Conservation (phyloP, 2,329 filamentous ascomycete species). For the Helotiales sp. region DNA sequence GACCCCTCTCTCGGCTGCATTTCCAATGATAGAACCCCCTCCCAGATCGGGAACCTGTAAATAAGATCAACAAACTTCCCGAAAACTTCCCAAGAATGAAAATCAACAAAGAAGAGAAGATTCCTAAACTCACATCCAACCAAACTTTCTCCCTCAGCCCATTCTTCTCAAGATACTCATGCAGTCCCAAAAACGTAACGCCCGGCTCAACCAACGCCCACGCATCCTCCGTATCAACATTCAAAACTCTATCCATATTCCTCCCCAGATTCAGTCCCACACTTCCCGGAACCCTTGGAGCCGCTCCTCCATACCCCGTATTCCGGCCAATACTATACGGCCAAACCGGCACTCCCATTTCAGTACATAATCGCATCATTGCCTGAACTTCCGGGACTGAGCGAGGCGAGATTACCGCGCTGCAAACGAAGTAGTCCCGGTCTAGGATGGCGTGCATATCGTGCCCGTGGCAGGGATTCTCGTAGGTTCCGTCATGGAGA, state of each 20-base stretch:
- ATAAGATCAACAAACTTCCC: background rate
- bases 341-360: constrained; percentile 16
- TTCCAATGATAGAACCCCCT: constrained; percentile 53
- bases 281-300: constrained; percentile 56
- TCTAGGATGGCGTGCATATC: constrained; percentile 49
- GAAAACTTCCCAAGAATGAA: constrained; percentile 15
- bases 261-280: constrained; percentile 57
- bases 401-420: constrained; percentile 19
- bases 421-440: constrained; percentile 47
- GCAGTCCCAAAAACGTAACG: constrained; percentile 57
- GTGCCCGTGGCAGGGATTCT: constrained; percentile 36
- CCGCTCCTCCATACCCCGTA: constrained; percentile 58
- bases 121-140: constrained; percentile 45
- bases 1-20: constrained; percentile 52
- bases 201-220: constrained; percentile 60
- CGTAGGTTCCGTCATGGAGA: constrained; percentile 23
- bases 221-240: constrained; percentile 55
- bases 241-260: constrained; percentile 57
- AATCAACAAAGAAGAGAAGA: constrained; percentile 13
- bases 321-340: constrained; percentile 9
- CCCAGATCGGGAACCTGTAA: constrained; percentile 40
- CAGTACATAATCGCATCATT: constrained; percentile 18
- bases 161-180: constrained; percentile 53
- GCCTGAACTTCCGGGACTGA: constrained; percentile 49
- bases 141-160: constrained; percentile 48